These are phyloP conservation scores for Symmetrospora coprosmae DNA, from an alignment of 768 basidiomycete species.

Conservation along the genomic window DNA sequence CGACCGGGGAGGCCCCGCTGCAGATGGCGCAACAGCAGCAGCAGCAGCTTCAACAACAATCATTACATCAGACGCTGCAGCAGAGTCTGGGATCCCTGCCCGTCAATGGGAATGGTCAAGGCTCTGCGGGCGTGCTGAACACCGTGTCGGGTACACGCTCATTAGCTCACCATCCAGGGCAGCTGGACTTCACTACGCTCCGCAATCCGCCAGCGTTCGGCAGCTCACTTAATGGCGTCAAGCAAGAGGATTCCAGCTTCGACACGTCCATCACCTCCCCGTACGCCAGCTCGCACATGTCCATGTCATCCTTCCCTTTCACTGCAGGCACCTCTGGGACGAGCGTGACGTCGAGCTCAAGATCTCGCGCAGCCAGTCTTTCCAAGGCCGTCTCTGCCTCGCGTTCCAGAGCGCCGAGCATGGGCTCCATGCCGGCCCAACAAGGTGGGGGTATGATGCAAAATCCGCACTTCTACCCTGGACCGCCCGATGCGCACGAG, in stretches of 20 bases:
- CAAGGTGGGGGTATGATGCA: no score
- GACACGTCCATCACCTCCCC: background rate
- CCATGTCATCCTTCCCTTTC: slow-evolving; percentile 19
- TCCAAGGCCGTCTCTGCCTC: background rate
- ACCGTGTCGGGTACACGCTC: background rate
- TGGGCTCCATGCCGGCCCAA: background rate
- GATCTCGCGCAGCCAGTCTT: slow-evolving; percentile 11
- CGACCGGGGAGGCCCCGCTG: background rate
- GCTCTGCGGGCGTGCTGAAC: no score
- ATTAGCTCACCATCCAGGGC: background rate
- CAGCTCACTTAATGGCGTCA: background rate
- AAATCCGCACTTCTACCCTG: no score
- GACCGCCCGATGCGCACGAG: slow-evolving; percentile 12
- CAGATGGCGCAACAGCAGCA: background rate
- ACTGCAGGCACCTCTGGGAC: slow-evolving; percentile 11
- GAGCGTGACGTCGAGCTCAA: slow-evolving; percentile 2
- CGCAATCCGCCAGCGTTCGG: no score
- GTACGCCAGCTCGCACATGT: slow-evolving; percentile 4
- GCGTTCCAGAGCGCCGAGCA: slow-evolving; percentile 4
- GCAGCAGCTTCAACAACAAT: background rate
- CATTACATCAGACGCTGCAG: background rate
- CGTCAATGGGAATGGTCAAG: no score
- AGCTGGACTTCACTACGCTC: slow-evolving; percentile 3
- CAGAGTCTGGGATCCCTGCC: background rate
- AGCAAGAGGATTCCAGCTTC: slow-evolving; percentile 16